Evolutionary conservation across 163 green algal genomes (phyloP).

Genomic region (Volvox carteri): DNA sequence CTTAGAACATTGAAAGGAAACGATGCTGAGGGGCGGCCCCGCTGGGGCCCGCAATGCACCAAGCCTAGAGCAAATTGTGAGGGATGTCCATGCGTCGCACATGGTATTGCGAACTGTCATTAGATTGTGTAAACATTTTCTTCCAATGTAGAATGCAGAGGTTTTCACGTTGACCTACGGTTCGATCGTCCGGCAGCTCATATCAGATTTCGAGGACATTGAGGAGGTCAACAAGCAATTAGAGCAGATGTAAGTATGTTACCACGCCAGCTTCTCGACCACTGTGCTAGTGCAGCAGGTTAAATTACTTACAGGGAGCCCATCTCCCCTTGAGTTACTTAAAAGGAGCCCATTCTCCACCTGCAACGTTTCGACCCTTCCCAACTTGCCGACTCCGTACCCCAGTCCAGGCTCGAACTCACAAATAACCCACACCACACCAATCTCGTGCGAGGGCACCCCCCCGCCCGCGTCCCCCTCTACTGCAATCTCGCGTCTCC

Average conservation of each 20-base stretch:
- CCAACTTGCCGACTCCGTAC: too few species aligned
- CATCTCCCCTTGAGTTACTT: too few species aligned
- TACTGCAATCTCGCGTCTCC: too few species aligned
- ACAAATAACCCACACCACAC: too few species aligned
- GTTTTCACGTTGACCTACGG: constrained; percentile 98
- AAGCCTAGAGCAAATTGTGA: constrained; percentile 55
- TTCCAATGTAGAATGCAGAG: constrained; percentile 85
- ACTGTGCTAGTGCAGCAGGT: too few species aligned
- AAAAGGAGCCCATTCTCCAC: too few species aligned
- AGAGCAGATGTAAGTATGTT: constrained; percentile 91
- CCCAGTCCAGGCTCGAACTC: too few species aligned
- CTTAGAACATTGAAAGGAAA: background rate
- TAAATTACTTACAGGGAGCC: constrained; percentile 1
- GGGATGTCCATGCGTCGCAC: background rate
- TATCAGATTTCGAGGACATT: constrained; percentile 95
- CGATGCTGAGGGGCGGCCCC: constrained; percentile 48
- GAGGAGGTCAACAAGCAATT: constrained; percentile 98
- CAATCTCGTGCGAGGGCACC: too few species aligned
- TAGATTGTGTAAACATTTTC: background rate
- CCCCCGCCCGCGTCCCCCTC: too few species aligned
- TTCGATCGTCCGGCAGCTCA: constrained; percentile 95
- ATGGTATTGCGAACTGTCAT: too few species aligned
- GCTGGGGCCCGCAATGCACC: constrained; percentile 45
- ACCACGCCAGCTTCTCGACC: too few species aligned
- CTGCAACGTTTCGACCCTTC: too few species aligned